Evolutionary conservation across 371 early-diverging fungal genomes (phyloP).

Genomic region (Catenaria anguillulae): DNA sequence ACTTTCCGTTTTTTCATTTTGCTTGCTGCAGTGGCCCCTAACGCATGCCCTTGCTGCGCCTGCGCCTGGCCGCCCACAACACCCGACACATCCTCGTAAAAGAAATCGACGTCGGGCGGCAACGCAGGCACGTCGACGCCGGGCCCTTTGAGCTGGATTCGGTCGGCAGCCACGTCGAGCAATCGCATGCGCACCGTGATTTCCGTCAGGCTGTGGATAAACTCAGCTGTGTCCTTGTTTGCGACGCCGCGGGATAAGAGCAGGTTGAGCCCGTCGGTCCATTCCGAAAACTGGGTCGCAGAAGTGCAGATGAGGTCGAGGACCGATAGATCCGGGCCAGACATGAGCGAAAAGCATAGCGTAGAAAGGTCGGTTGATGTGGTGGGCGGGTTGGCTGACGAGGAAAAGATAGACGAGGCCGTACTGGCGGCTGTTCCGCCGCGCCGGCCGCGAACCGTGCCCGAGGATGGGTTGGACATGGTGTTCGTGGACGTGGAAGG

Average conservation of each 20-base stretch:
- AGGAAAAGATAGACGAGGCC: no score
- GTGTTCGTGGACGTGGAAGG: no score
- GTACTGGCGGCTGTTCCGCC: no score
- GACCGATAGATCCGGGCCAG: constrained; percentile 15
- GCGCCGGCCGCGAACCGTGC: no score
- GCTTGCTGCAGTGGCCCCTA: no score
- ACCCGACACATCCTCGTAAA: constrained; percentile 6
- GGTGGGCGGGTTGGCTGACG: constrained; percentile 14
- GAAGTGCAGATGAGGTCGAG: constrained; percentile 44
- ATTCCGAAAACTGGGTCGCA: constrained; percentile 42
- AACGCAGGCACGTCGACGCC: constrained; percentile 4
- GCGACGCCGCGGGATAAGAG: constrained; percentile 45
- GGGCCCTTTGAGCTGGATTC: constrained; percentile 6
- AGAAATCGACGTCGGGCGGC: constrained; percentile 7
- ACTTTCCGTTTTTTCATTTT: no score
- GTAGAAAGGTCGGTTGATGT: constrained; percentile 13
- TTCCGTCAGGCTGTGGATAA: constrained; percentile 47
- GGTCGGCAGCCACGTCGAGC: constrained; percentile 50
- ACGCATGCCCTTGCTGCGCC: no score
- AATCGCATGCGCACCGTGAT: constrained; percentile 49
- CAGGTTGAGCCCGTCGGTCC: constrained; percentile 71
- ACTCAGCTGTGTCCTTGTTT: constrained; percentile 45
- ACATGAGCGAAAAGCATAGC: constrained; percentile 35
- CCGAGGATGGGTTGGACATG: no score
- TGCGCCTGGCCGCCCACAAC: background rate